phyloP scores from a whole-genome alignment of 108 stramenopile genomes.

The Fragilariopsis cylindrus region DNA sequence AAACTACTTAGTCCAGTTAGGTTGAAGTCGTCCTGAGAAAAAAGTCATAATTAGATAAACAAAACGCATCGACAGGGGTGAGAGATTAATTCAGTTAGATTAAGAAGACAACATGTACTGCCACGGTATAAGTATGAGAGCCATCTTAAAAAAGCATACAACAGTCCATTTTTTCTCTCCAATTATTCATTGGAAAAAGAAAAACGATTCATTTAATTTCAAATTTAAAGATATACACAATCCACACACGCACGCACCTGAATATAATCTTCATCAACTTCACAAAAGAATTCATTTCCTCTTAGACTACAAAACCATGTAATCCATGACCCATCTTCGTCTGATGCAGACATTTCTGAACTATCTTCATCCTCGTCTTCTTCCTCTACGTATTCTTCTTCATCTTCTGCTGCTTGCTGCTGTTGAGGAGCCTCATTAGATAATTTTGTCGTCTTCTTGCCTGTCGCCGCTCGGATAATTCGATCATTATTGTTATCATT shows the following conservation, averaged over 20 bases:
- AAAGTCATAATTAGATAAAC: not conserved
- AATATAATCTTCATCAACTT: conserved; percentile 98
- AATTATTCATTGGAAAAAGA: not conserved
- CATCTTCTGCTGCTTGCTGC: conserved; percentile 55
- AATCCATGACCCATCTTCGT: conserved; percentile 98
- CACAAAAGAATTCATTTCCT: conserved; percentile 98
- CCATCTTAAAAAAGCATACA: not conserved
- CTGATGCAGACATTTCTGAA: conserved; percentile 81
- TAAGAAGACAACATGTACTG: no score
- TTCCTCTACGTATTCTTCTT: conserved; percentile 67
- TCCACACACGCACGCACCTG: conserved; percentile 53
- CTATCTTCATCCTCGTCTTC: conserved; percentile 87
- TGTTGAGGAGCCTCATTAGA: conserved; percentile 13
- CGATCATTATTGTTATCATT: not conserved
- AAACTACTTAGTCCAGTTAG: conserved; percentile 90
- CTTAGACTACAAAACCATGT: conserved; percentile 96
- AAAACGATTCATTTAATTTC: not conserved
- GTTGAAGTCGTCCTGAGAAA: conserved; percentile 97
- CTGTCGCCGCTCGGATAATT: conserved; percentile 4
- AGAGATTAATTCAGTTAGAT: no score
- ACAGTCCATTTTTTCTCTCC: no score
- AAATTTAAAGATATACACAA: not conserved
- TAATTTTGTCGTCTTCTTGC: conserved; percentile 1
- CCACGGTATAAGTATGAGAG: not conserved
- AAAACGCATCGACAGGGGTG: no score